A percentile compares a stretch with the other conserved stretches of the same genome.
Evolutionary conservation across 257 asterid species (phyloP).

Genomic region (Cynanchum wilfordii): DNA sequence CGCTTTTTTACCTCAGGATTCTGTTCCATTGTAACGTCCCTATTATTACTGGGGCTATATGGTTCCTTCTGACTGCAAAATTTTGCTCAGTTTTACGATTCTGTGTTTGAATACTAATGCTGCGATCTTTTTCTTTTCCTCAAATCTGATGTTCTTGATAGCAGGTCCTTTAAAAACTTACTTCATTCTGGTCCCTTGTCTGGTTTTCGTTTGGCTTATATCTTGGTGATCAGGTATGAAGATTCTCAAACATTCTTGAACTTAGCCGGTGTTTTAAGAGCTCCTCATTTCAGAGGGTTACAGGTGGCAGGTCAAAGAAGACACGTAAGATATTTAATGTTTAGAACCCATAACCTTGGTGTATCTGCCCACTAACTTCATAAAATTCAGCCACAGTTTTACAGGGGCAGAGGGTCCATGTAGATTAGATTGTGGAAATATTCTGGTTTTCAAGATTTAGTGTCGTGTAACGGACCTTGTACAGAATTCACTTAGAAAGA

Average conservation of each 20-base stretch:
- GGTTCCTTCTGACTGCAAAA: too few relatives aligned
- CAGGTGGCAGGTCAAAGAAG: not conserved
- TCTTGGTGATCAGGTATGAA: not conserved
- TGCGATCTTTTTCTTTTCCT: too few relatives aligned
- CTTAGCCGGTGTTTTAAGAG: conserved; percentile 2
- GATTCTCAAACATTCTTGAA: not conserved
- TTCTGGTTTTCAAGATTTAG: not conserved
- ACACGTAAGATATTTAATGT: not conserved
- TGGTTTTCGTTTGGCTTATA: not conserved
- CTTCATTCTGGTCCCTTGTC: not conserved
- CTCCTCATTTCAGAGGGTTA: not conserved
- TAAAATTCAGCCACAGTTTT: not conserved
- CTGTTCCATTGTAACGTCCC: not conserved
- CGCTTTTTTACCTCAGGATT: not conserved
- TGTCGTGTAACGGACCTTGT: conserved; percentile 25
- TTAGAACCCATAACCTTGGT: not conserved
- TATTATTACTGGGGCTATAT: too few relatives aligned
- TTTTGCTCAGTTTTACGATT: too few relatives aligned
- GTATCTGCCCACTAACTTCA: not conserved
- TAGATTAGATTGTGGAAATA: conserved; percentile 8
- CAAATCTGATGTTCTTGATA: not conserved
- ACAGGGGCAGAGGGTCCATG: not conserved
- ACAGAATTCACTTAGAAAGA: conserved; percentile 24
- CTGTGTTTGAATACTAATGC: too few relatives aligned
- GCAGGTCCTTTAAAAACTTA: not conserved